These are phyloP conservation scores for Paraphysoderma sedebokerense DNA, from an alignment of 371 early-diverging fungal genomes.

Conservation along the genomic window DNA sequence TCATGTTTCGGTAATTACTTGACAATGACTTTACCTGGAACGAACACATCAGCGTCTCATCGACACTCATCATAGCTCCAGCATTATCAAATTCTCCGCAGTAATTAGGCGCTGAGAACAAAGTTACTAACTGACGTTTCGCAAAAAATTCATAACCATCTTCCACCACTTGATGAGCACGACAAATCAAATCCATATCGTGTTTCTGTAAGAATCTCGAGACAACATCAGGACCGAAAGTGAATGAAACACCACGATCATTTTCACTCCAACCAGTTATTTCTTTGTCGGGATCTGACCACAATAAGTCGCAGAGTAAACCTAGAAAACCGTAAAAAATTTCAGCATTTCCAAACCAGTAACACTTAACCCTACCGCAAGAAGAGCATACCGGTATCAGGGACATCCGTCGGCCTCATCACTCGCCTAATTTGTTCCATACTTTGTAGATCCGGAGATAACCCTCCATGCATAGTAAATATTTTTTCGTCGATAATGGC, in stretches of 20 bases:
- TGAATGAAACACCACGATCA: slow-evolving; percentile 80
- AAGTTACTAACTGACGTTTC: slow-evolving; percentile 78
- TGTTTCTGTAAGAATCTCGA: slow-evolving; percentile 77
- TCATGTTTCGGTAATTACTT: slow-evolving; percentile 10
- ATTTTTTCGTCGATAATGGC: slow-evolving; percentile 87
- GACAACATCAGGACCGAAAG: slow-evolving; percentile 78
- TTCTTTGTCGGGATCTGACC: slow-evolving; percentile 92
- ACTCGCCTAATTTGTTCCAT: slow-evolving; percentile 81
- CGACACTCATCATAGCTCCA: slow-evolving; percentile 91
- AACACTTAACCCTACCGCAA: slow-evolving; percentile 6
- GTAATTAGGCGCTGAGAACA: slow-evolving; percentile 93
- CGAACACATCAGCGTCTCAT: slow-evolving; percentile 79
- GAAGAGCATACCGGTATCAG: slow-evolving; percentile 55
- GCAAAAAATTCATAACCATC: slow-evolving; percentile 95
- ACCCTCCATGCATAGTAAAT: slow-evolving; percentile 94
- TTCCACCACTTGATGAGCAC: slow-evolving; percentile 93
- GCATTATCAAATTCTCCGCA: slow-evolving; percentile 95
- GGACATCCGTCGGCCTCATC: slow-evolving; percentile 86
- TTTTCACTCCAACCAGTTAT: slow-evolving; percentile 73
- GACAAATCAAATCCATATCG: slow-evolving; percentile 78
- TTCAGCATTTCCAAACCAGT: neutral
- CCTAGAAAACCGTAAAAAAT: slow-evolving; percentile 24
- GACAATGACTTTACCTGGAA: slow-evolving; percentile 36
- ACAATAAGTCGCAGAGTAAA: slow-evolving; percentile 82
- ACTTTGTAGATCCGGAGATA: slow-evolving; percentile 69